Evolutionary conservation across 768 basidiomycete species (phyloP).

Genomic region (Naematelia encephala): DNA sequence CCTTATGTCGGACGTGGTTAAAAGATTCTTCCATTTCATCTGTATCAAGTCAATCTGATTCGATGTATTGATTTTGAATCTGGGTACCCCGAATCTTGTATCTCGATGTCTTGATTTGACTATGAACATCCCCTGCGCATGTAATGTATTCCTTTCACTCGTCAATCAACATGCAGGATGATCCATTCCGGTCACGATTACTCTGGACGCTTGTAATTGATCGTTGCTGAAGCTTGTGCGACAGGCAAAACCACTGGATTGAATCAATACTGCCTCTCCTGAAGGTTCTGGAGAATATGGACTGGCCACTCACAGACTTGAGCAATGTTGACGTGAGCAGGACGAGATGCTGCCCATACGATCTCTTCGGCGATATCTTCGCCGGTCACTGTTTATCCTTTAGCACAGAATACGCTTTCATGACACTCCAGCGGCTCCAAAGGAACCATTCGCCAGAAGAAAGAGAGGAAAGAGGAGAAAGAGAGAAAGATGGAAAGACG

Average conservation of each 20-base stretch:
- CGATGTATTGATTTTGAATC: not conserved
- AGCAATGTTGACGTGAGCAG: conserved; percentile 80
- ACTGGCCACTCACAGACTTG: conserved; percentile 31
- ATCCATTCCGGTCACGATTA: not conserved
- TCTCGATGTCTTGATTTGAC: no score
- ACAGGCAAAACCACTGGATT: conserved; percentile 3
- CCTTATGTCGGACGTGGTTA: conserved; percentile 47
- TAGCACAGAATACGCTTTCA: no score
- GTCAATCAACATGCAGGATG: no score
- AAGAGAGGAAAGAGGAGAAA: not conserved
- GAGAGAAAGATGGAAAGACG: not conserved
- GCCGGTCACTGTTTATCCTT: conserved; percentile 69
- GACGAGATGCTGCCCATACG: conserved; percentile 90
- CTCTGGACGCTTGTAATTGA: conserved; percentile 1
- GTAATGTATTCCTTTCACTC: no score
- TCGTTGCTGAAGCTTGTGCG: conserved; percentile 1
- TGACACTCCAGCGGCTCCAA: no score
- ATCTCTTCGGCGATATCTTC: conserved; percentile 96
- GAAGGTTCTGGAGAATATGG: no score
- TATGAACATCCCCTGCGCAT: no score
- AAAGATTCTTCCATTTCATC: no score
- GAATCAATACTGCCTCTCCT: no score
- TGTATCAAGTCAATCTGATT: no score
- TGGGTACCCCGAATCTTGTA: not conserved
- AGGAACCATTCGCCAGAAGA: no score